phyloP scores from a whole-genome alignment of 495 filamentous ascomycete species.

The Penicillium goetzii region DNA sequence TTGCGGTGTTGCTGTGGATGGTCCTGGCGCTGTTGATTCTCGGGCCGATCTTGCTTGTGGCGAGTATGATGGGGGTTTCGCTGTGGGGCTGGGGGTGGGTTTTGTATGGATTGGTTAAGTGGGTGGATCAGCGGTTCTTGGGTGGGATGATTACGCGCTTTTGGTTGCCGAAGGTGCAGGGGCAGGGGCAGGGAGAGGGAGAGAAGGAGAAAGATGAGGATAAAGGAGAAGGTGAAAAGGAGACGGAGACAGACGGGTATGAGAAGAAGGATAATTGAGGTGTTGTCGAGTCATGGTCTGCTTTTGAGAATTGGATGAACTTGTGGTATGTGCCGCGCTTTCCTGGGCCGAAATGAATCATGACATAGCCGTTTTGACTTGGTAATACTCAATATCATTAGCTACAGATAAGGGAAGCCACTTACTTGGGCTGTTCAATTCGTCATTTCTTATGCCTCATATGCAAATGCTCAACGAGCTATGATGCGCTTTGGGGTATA shows the following conservation, averaged over 20 bases:
- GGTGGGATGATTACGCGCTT: constrained; percentile 39
- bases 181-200: constrained; percentile 11
- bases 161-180: constrained; percentile 30
- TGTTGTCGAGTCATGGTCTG: neutral
- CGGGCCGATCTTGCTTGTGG: constrained; percentile 42
- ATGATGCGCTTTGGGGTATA: neutral
- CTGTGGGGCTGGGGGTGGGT: constrained; percentile 50
- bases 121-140: constrained; percentile 40
- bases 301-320: neutral
- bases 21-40: constrained; percentile 42
- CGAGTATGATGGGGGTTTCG: constrained; percentile 43
- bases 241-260: constrained; percentile 1
- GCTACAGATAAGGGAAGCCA: neutral
- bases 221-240: neutral
- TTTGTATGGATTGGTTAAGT: constrained; percentile 42
- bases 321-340: neutral
- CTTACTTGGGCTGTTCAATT: neutral
- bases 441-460: neutral
- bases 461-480: neutral
- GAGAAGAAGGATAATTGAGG: constrained; percentile 22
- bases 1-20: constrained; percentile 41
- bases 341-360: neutral
- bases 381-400: neutral
- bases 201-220: constrained; percentile 8
- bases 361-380: neutral